These are phyloP conservation scores for Tulasnella sp. DNA, from an alignment of 768 basidiomycete genomes.

Conservation along the genomic window DNA sequence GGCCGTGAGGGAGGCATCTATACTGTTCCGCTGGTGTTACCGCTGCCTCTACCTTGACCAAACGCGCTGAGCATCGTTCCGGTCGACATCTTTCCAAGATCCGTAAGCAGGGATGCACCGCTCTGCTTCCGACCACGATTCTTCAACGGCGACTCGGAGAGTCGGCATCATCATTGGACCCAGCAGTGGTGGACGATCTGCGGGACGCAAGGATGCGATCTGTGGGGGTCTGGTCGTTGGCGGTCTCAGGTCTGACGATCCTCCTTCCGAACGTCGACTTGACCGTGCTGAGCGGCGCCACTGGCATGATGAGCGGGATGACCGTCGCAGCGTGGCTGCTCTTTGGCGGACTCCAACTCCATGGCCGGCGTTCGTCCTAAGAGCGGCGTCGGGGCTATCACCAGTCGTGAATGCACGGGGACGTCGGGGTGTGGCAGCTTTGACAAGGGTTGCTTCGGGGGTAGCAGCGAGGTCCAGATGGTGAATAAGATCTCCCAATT, in stretches of 20 bases:
- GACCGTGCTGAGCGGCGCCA: background rate
- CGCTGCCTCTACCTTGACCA: background rate
- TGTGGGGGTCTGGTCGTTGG: background rate
- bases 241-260: background rate
- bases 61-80: background rate
- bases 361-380: background rate
- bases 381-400: background rate
- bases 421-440: background rate
- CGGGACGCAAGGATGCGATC: background rate
- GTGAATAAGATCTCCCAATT: slow-evolving; percentile 65
- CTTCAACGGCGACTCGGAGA: slow-evolving; percentile 8
- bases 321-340: background rate
- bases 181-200: background rate
- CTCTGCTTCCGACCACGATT: background rate
- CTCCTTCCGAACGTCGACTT: slow-evolving; percentile 3
- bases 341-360: background rate
- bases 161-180: background rate
- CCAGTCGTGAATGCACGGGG: background rate
- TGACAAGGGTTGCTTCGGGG: slow-evolving; percentile 36
- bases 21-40: background rate
- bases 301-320: background rate
- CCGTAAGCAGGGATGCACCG: background rate
- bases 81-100: background rate
- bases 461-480: slow-evolving; percentile 75
- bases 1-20: background rate